Conservation (phyloP, 768 basidiomycete species). For the Lactarius sp. region DNA sequence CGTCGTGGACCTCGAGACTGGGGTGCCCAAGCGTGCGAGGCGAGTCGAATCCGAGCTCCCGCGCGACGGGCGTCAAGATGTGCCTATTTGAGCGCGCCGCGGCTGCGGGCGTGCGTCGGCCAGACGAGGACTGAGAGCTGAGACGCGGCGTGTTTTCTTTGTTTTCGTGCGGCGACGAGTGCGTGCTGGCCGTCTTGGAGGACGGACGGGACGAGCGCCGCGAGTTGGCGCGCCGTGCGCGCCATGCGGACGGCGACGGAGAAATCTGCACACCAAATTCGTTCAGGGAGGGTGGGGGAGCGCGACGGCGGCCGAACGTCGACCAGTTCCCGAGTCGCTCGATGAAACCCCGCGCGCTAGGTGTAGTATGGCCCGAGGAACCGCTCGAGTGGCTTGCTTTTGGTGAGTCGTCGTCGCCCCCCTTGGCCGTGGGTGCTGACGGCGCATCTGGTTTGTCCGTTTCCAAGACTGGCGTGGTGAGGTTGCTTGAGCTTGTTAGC, state of each 20-base stretch:
- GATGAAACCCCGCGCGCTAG: conserved; percentile 11
- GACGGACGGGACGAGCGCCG: conserved; percentile 28
- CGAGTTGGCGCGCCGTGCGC: conserved; percentile 16
- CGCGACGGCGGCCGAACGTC: conserved; percentile 34
- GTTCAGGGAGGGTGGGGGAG: conserved; percentile 21
- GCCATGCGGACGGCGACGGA: conserved; percentile 25
- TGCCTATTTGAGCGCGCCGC: conserved; percentile 1
- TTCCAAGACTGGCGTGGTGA: neutral
- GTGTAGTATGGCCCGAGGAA: conserved; percentile 4
- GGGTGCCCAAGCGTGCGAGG: conserved; percentile 41
- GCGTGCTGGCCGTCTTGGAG: conserved; percentile 27
- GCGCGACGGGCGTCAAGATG: conserved; percentile 30
- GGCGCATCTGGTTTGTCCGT: neutral
- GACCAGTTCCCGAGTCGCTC: conserved; percentile 32
- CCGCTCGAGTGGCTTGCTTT: conserved; percentile 8
- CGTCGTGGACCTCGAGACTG: conserved; percentile 31
- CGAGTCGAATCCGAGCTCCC: conserved; percentile 31
- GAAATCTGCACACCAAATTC: conserved; percentile 22
- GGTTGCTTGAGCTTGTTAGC: conserved; percentile 1
- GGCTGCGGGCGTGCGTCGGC: conserved; percentile 25
- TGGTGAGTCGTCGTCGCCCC: conserved; percentile 5
- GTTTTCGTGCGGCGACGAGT: conserved; percentile 33
- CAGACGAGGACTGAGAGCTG: conserved; percentile 28
- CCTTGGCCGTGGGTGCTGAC: neutral
- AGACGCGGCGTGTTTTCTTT: conserved; percentile 14